A percentile compares a stretch with the other conserved stretches of the same genome.
Evolutionary conservation across 2,329 filamentous ascomycete species (phyloP).

Genomic region (Parastagonospora avenae): DNA sequence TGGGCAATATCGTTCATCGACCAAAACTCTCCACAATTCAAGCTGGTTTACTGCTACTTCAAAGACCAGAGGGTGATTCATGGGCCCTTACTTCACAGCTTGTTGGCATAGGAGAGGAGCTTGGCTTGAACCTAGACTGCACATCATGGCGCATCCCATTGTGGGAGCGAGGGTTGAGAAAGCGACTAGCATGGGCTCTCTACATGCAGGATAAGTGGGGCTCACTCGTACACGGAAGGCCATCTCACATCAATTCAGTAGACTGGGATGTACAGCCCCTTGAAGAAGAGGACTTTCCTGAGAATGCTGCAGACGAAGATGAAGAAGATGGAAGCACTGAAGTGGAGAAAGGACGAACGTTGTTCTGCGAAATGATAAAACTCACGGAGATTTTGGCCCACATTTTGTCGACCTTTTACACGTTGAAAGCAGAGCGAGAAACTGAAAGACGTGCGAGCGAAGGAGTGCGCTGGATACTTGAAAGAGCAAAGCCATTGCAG

Average conservation of each 20-base stretch:
- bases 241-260: conserved; percentile 58
- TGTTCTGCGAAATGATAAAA: conserved; percentile 59
- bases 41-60: conserved; percentile 46
- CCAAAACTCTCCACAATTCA: conserved; percentile 51
- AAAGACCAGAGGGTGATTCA: conserved; percentile 40
- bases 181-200: conserved; percentile 67
- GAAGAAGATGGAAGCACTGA: conserved; percentile 42
- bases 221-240: conserved; percentile 62
- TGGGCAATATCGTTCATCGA: conserved; percentile 44
- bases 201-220: conserved; percentile 71
- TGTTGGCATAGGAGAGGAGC: conserved; percentile 46
- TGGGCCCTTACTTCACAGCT: conserved; percentile 44
- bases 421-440: conserved; percentile 54
- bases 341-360: conserved; percentile 41
- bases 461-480: conserved; percentile 57
- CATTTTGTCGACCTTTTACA: conserved; percentile 59
- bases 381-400: conserved; percentile 59
- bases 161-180: conserved; percentile 67
- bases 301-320: conserved; percentile 39
- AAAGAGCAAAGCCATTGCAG: conserved; percentile 60
- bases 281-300: conserved; percentile 52
- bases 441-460: conserved; percentile 49
- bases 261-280: conserved; percentile 62
- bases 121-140: conserved; percentile 60
- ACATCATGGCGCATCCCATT: conserved; percentile 65